Conservation (phyloP, 2,329 filamentous ascomycete genomes). For the Aspergillus puulaauensis region DNA sequence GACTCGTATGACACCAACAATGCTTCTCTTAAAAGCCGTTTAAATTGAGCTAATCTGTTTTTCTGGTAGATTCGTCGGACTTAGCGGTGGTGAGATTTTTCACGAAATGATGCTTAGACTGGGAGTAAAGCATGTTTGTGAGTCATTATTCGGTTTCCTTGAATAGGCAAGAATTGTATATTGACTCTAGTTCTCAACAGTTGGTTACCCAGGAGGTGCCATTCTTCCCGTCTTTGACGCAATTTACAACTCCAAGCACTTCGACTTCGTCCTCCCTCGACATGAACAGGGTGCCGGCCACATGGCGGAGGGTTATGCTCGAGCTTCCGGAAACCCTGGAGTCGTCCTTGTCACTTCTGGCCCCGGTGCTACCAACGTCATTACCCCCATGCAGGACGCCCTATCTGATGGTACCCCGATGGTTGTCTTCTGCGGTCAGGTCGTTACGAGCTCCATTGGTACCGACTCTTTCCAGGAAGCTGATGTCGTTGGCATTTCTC, state of each 20-base stretch:
- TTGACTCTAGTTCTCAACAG: conserved; percentile 40
- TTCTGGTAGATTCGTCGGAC: conserved; percentile 76
- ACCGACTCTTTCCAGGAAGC: conserved; percentile 97
- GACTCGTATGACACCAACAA: conserved; percentile 65
- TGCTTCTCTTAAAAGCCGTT: background rate
- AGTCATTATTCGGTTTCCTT: conserved; percentile 41
- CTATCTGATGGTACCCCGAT: conserved; percentile 93
- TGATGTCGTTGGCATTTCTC: conserved; percentile 88
- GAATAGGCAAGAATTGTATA: background rate
- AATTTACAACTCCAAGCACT: conserved; percentile 96
- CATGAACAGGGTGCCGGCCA: conserved; percentile 98
- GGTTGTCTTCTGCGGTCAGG: conserved; percentile 95
- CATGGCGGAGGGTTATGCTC: conserved; percentile 97
- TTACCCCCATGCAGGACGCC: conserved; percentile 95
- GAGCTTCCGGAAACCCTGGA: conserved; percentile 88
- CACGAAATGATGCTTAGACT: conserved; percentile 99
- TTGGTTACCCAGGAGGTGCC: conserved; percentile 90
- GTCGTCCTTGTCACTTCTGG: conserved; percentile 97
- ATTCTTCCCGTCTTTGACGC: conserved; percentile 98
- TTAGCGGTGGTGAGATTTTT: conserved; percentile 94
- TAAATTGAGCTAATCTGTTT: conserved; percentile 10
- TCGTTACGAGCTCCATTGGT: conserved; percentile 83
- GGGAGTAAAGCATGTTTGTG: conserved; percentile 90
- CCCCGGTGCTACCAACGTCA: conserved; percentile 92
- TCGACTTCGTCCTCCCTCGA: conserved; percentile 90